phyloP scores from a whole-genome alignment of 2,329 filamentous ascomycete genomes.

The Zymoseptoria passerinii region DNA sequence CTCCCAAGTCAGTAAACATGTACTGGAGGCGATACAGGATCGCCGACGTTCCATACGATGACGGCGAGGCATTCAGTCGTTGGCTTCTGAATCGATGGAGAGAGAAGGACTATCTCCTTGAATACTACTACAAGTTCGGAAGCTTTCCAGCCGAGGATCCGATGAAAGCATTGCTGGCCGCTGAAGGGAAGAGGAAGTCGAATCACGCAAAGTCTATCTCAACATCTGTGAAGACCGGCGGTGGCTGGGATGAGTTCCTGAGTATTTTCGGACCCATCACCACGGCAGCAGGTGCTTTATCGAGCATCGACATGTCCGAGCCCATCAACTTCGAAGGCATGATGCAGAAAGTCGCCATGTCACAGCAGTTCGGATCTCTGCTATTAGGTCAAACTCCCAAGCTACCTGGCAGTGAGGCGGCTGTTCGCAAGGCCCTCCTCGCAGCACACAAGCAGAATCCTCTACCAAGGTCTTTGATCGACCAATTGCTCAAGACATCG shows the following conservation, averaged over 20 bases:
- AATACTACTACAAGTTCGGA: conserved; percentile 65
- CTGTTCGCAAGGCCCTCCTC: conserved; percentile 25
- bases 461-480: conserved; percentile 22
- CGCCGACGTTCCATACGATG: conserved; percentile 70
- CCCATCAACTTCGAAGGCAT: conserved; percentile 30
- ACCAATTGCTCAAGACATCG: conserved; percentile 21
- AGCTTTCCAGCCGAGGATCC: conserved; percentile 65
- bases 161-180: conserved; percentile 29
- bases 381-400: conserved; percentile 22
- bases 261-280: conserved; percentile 45
- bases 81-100: conserved; percentile 86
- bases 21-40: conserved; percentile 85
- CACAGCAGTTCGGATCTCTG: conserved; percentile 26
- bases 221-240: conserved; percentile 41
- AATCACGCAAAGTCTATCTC: conserved; percentile 38
- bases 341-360: conserved; percentile 27
- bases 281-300: conserved; percentile 42
- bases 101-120: conserved; percentile 83
- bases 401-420: conserved; percentile 23
- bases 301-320: conserved; percentile 35
- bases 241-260: conserved; percentile 44
- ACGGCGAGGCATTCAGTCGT: conserved; percentile 63
- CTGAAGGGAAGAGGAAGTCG: conserved; percentile 30
- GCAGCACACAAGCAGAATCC: conserved; percentile 25
- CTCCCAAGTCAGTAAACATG: conserved; percentile 93